Evolutionary conservation across 805 yeast species (phyloP).

Genomic region (Barnettozyma vustinii): DNA sequence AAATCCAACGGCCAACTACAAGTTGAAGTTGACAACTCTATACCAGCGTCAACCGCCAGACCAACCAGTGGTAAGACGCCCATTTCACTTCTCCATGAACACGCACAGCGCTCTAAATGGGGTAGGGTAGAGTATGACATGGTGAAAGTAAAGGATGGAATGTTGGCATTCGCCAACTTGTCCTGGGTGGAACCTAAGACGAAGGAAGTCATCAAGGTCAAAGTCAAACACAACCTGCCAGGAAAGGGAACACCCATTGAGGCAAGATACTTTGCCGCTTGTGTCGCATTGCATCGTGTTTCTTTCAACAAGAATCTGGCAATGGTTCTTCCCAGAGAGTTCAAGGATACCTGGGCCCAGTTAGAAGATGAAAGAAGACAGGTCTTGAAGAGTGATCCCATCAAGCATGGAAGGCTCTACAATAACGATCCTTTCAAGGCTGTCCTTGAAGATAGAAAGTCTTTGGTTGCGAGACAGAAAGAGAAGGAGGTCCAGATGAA

Average conservation of each 20-base stretch:
- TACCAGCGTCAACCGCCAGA: constrained; percentile 13
- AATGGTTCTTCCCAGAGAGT: constrained; percentile 82
- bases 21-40: constrained; percentile 5
- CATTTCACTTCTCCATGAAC: constrained; percentile 77
- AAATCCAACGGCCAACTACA: constrained; percentile 1
- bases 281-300: constrained; percentile 76
- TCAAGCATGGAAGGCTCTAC: constrained; percentile 47
- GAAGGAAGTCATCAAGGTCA: constrained; percentile 53
- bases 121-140: constrained; percentile 75
- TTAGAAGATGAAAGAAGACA: constrained; percentile 57
- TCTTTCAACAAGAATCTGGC: constrained; percentile 78
- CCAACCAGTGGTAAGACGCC: constrained; percentile 72
- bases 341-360: constrained; percentile 71
- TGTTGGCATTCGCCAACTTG: constrained; percentile 58
- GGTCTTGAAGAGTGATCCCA: constrained; percentile 40
- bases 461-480: constrained; percentile 37
- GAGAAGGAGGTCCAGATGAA: constrained; percentile 41
- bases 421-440: constrained; percentile 74
- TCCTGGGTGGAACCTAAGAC: constrained; percentile 80
- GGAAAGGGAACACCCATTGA: constrained; percentile 82
- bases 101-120: constrained; percentile 88
- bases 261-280: constrained; percentile 87
- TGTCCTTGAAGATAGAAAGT: constrained; percentile 50
- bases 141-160: constrained; percentile 49
- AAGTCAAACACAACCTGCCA: constrained; percentile 44